Evolutionary conservation across 441 rosid genomes (phyloP), one percentile per base, ranked within the genome.

Genomic region (Hura crepitans): DNA sequence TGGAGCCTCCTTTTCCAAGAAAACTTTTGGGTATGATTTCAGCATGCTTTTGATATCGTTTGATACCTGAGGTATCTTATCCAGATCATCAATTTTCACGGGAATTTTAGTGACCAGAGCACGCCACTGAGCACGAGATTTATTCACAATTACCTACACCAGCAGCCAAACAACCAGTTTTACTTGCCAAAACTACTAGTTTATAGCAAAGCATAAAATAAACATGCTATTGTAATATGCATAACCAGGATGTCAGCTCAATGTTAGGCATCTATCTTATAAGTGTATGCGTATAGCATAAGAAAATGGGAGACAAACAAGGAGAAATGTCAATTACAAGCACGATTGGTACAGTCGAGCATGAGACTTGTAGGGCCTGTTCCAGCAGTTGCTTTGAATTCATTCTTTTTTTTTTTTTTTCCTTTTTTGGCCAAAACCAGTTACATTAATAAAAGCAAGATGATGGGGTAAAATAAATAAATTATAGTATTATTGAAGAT

Each of bases 61-160:
- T 62, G 96, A 81, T 82, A 93, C 84, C 33, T 78, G 67, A 54
- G 92, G 90, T 76, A 94, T 81, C 83, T 83, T 87, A 59, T 90
- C 89, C 76, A 86, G 50, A 75, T 85, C 89, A 78, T 86, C 92
- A 72, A 84, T 70, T 51, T 74, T 85, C 63, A 91, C 14, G 37
- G 96, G 96, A 74, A 91, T 81, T 78, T 83, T 86, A 50, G 85
- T 74, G 57, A 83, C 77, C 72, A 90, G 63, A 6, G 88, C 87
- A 78, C 84, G 90, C 86, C 92, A 90, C 65, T 79, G 73, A 37
- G 93, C 98, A 35, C 96, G 93, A 12, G 98, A 91, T 80, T 91
- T 90, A 39, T 94, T 94, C 74, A 88, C 89, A 68, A 94, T 94
- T 56, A 86, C 93, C 97, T 94, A 70, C 65, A 72, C 55, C 47